Evolutionary conservation across 345 rosid species (phyloP), one percentile per base, ranked within the genome.

Genomic region (Eucalyptus sp.): DNA sequence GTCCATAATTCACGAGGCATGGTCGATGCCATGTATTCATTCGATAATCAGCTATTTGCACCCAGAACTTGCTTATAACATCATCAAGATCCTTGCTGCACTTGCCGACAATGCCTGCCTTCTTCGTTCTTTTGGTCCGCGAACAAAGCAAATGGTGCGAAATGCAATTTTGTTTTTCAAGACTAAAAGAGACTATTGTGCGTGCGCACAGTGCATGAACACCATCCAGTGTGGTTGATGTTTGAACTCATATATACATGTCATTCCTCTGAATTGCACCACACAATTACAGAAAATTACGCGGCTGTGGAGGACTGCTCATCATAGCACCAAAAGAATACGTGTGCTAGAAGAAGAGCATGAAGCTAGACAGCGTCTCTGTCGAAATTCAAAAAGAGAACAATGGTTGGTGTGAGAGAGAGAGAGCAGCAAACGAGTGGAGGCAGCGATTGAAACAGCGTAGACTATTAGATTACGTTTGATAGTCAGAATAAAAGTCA

Each of bases 91-190:
- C 89, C 92, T 15, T 87, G 90, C 90, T 89, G 54, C 87, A 89
- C 62, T 89, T 89, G 44, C 89, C 90, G 31, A 88, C 90, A 52
- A 90, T 84, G 58, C 91, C 93, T 43, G 88, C 90, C 88, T 90
- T 90, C 93, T 91, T 90, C 31, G 91, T 91, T 87, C 91, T 89
- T 90, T 91, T 90, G 89, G 91, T 89, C 93, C 89, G 93, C 89
- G 90, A 44, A 29, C 66, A 54, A 88, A 51, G 29, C 46, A 50
- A 60, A 89, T 86, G 68, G 15, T 31, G 71, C 50, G 37, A 60
- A 31, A 56, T 56, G 64, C 49, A 37, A 71, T 71, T 71, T 22
- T 18, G 25, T 71, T 33, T 16, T 33, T 37, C 44, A 17, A 71
- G 37, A 37, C 81, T 71, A 18, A 18, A 71, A 71, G 81, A 37